Evolutionary conservation across 2,329 filamentous ascomycete species (phyloP).

Genomic region (Claviceps monticola): DNA sequence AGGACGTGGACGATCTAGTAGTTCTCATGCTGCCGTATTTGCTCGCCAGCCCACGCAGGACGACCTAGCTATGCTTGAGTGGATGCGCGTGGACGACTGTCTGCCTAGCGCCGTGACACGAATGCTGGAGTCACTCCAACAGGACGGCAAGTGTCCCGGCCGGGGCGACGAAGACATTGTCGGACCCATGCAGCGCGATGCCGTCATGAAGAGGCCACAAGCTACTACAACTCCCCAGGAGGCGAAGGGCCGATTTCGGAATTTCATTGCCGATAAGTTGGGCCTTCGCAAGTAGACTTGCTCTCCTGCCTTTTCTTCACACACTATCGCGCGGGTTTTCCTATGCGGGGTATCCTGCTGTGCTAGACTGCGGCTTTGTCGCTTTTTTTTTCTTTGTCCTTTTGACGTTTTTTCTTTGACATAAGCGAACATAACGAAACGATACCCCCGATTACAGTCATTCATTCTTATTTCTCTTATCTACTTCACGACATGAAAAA

Average conservation of each 20-base stretch:
- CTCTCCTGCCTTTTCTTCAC: background rate
- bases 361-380: background rate
- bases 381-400: background rate
- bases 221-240: conserved; percentile 21
- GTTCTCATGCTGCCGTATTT: conserved; percentile 27
- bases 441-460: background rate
- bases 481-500: background rate
- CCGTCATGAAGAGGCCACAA: conserved; percentile 33
- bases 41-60: conserved; percentile 19
- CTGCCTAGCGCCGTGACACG: conserved; percentile 53
- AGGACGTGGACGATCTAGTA: conserved; percentile 22
- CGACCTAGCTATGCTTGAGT: conserved; percentile 28
- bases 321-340: too few relatives aligned
- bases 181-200: conserved; percentile 66
- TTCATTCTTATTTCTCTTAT: background rate
- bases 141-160: conserved; percentile 74
- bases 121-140: conserved; percentile 52
- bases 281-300: conserved; percentile 9
- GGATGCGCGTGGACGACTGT: conserved; percentile 35
- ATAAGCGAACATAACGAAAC: background rate
- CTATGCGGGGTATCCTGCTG: too few relatives aligned
- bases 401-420: background rate
- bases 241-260: conserved; percentile 34
- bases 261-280: conserved; percentile 33
- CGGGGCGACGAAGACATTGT: conserved; percentile 87